Base-by-base conservation (phyloP, 2,329 filamentous ascomycete genomes). In the Claviceps monticola region DNA sequence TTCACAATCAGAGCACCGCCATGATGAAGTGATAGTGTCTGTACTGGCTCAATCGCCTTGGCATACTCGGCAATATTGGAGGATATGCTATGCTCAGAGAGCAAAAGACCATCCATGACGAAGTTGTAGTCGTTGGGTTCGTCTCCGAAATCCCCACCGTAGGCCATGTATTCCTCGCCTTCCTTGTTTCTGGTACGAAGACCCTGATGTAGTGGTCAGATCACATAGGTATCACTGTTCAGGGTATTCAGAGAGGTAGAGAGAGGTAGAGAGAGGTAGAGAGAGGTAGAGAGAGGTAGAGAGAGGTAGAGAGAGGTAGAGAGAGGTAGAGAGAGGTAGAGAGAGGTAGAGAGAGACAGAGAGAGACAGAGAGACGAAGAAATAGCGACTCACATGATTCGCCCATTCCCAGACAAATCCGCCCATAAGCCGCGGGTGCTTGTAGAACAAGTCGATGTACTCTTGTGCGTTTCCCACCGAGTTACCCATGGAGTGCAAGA, bases 401-500 rank as follows among this genome's bases (percentile, higher is more conserved):
- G 72, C 74, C 79, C 79, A 83, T 58, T 83, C 79, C 79, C 79
- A 83, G 2, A 82, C 73, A 38, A 78, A 80, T 0, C 83, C 83
- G 5, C 83, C 83, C 66, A 85, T 82, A 0, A 70, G 59, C 0
- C 62, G 56, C 0, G 62, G 61, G 34, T 70, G 72, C 44, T 74
- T 72, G 58, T 80, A 77, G 62, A 86, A 88, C 0, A 75, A 72
- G 6, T 83, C 75, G 13, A 84, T 68, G 55, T 88, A 87, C 54
- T 86, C 83, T 54, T 80, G 74, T 48, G 86, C 68, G 1, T 75
- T 77, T 1, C 84, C 83, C 0, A 82, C 83, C 0, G 82, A 83
- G 53, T 86, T 87, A 0, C 84, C 84, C 83, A 88, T 87, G 0
- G 84, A 82, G 56, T 79, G 75, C 0, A 68, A 68, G 53, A 70